Evolutionary conservation across 345 rosid genomes (phyloP).

Genomic region (rapeseed (Brassica napus)): Da-Ae NC_063438.1:7661501-7662000

Average conservation of each 20-base stretch:
- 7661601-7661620: constrained; percentile 6
- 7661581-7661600: neutral
- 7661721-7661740: constrained; percentile 75
- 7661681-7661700: constrained; percentile 90
- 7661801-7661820: constrained; percentile 92
- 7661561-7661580: constrained; percentile 50
- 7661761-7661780: constrained; percentile 67
- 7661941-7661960: constrained; percentile 36
- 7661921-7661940: constrained; percentile 15
- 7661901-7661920: constrained; percentile 12
- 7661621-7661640: constrained; percentile 24
- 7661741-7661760: constrained; percentile 76
- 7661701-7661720: constrained; percentile 64
- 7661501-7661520: constrained; percentile 83
- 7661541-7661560: constrained; percentile 86
- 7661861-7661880: constrained; percentile 60
- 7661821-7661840: constrained; percentile 74
- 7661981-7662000: constrained; percentile 19
- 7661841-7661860: constrained; percentile 71
- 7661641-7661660: constrained; percentile 99
- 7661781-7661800: constrained; percentile 89
- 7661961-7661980: constrained; percentile 13
- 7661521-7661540: constrained; percentile 85
- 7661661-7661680: constrained; percentile 75
- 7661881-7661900: constrained; percentile 31